These are phyloP conservation scores for Trametes maxima DNA, from an alignment of 768 basidiomycete species.

Conservation along the genomic window DNA sequence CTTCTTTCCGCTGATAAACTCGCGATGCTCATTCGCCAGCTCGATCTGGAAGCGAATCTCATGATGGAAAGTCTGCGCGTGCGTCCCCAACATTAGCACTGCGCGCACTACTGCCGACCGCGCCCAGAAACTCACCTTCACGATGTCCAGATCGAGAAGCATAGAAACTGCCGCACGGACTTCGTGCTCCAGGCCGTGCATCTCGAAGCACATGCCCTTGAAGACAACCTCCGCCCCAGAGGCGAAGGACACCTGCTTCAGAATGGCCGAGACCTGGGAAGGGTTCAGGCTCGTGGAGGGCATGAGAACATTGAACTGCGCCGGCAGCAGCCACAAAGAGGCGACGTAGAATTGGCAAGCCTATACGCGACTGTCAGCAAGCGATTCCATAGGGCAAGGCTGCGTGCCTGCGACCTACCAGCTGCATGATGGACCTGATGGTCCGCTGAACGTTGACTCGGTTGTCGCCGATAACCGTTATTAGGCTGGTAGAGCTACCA, in stretches of 20 bases:
- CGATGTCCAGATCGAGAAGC: slow-evolving; percentile 88
- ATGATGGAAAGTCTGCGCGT: slow-evolving; percentile 81
- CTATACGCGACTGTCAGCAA: slow-evolving; percentile 41
- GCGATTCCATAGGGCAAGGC: neutral
- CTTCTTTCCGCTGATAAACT: slow-evolving; percentile 99
- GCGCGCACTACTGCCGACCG: neutral
- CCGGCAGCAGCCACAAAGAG: slow-evolving; percentile 95
- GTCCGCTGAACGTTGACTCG: slow-evolving; percentile 94
- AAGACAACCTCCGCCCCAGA: slow-evolving; percentile 95
- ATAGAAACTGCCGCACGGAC: slow-evolving; percentile 83
- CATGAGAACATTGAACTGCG: slow-evolving; percentile 90
- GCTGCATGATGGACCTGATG: slow-evolving; percentile 90
- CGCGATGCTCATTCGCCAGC: slow-evolving; percentile 94
- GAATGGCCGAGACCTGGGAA: slow-evolving; percentile 77
- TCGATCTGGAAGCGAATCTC: slow-evolving; percentile 99
- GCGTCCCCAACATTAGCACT: neutral
- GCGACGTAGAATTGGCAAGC: slow-evolving; percentile 95
- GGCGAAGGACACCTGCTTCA: slow-evolving; percentile 83
- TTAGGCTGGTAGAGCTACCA: slow-evolving; percentile 89
- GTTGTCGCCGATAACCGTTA: slow-evolving; percentile 93
- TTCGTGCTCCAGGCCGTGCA: slow-evolving; percentile 92
- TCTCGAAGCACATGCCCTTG: slow-evolving; percentile 97
- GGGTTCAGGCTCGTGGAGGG: slow-evolving; percentile 82
- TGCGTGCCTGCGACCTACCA: slow-evolving; percentile 57
- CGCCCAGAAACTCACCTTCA: slow-evolving; percentile 61